These are phyloP conservation scores for Fonsecaea multimorphosa DNA, from an alignment of 2,329 filamentous ascomycete genomes.

Conservation along the genomic window DNA sequence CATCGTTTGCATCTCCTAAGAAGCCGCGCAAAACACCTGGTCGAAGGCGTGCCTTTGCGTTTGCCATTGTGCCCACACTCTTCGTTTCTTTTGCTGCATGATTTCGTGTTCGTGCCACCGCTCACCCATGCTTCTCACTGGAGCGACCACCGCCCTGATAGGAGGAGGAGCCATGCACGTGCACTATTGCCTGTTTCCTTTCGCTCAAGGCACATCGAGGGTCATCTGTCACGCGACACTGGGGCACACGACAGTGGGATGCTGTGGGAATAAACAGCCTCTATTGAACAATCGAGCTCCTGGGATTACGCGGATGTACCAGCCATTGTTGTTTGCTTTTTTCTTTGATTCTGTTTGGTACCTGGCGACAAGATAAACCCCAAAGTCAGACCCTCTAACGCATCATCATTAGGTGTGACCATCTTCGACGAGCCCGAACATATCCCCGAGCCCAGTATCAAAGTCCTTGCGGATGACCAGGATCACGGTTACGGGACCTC, in stretches of 20 bases:
- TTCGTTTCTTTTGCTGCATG: conserved; percentile 17
- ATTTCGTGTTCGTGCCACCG: conserved; percentile 8
- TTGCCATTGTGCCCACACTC: not conserved
- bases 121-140: conserved; percentile 8
- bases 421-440: conserved; percentile 41
- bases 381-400: not conserved
- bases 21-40: not conserved
- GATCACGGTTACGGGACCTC: conserved; percentile 28
- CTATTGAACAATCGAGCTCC: conserved; percentile 9
- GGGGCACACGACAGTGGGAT: not conserved
- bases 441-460: conserved; percentile 32
- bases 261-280: not conserved
- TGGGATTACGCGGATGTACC: not conserved
- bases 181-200: conserved; percentile 10
- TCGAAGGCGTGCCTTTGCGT: not conserved
- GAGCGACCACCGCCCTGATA: not conserved
- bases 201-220: not conserved
- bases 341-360: not conserved
- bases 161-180: conserved; percentile 21
- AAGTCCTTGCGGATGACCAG: conserved; percentile 26
- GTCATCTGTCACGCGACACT: conserved; percentile 25
- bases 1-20: not conserved
- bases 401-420: conserved; percentile 36
- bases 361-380: not conserved
- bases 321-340: conserved; percentile 18